phyloP scores from a whole-genome alignment of 148 eudicot genomes.

The Agrostemma githago region DNA sequence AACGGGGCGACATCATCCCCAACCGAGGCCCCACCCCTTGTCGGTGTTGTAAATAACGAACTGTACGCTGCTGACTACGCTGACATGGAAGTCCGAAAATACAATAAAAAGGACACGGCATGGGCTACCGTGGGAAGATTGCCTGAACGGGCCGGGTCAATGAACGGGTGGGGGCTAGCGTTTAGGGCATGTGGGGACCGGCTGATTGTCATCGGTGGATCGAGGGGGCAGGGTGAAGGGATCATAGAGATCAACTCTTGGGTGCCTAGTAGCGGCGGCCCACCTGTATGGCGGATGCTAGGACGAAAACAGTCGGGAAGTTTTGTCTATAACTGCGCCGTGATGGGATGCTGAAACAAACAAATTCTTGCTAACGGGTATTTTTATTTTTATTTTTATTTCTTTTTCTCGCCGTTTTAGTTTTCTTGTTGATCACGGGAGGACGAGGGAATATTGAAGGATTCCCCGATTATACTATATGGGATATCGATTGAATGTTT shows the following conservation, averaged over 20 bases:
- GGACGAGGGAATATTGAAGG: constrained; percentile 1
- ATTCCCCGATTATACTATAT: constrained; percentile 4
- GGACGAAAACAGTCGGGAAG: constrained; percentile 57
- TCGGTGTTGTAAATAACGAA: constrained; percentile 78
- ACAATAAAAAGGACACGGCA: constrained; percentile 37
- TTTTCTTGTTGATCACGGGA: constrained; percentile 19
- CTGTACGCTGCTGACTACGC: constrained; percentile 83
- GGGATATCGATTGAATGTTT: background rate
- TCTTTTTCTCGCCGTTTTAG: constrained; percentile 17
- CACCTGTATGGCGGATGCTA: constrained; percentile 64
- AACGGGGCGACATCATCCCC: constrained; percentile 42
- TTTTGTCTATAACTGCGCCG: constrained; percentile 93
- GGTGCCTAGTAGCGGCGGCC: constrained; percentile 60
- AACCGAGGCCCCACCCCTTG: constrained; percentile 80
- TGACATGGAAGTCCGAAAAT: constrained; percentile 61
- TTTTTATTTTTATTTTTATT: background rate
- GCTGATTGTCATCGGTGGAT: constrained; percentile 75
- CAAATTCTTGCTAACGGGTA: constrained; percentile 47
- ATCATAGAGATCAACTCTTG: constrained; percentile 71
- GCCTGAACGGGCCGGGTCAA: constrained; percentile 74
- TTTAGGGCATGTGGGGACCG: constrained; percentile 81
- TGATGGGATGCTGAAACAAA: constrained; percentile 78
- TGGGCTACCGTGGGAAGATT: constrained; percentile 66
- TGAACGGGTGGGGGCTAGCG: constrained; percentile 95
- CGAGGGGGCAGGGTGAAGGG: constrained; percentile 48